phyloP scores from a whole-genome alignment of 1,284 basidiomycete species.

The Cryptococcus maquisensis region DNA sequence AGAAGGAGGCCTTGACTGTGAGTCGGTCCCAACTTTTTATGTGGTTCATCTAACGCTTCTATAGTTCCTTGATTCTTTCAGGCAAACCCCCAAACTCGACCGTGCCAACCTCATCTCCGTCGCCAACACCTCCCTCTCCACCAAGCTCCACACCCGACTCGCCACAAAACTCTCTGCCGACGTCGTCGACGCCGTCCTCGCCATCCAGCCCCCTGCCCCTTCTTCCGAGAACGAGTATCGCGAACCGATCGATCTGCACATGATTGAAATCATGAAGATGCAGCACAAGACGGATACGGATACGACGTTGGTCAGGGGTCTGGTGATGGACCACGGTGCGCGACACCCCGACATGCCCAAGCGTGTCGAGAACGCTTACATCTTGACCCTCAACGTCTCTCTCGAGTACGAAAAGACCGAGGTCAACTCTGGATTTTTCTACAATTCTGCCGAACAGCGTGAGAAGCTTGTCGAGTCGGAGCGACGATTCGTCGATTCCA shows the following conservation, averaged over 20 bases:
- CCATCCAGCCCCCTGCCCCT: slow-evolving; percentile 72
- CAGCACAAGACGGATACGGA: slow-evolving; percentile 97
- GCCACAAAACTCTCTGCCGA: slow-evolving; percentile 84
- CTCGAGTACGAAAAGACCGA: slow-evolving; percentile 99
- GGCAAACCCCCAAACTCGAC: slow-evolving; percentile 68
- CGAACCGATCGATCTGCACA: slow-evolving; percentile 95
- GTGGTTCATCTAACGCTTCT: neutral
- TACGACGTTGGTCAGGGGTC: slow-evolving; percentile 91
- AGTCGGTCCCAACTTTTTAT: slow-evolving; percentile 31
- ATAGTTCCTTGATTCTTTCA: slow-evolving; percentile 88
- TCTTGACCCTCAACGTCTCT: slow-evolving; percentile 95
- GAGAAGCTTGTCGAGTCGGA: slow-evolving; percentile 99
- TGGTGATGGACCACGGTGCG: slow-evolving; percentile 87
- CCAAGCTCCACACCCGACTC: slow-evolving; percentile 79
- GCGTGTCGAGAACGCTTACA: slow-evolving; percentile 92
- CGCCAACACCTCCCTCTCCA: slow-evolving; percentile 89
- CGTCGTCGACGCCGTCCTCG: slow-evolving; percentile 90
- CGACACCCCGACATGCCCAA: slow-evolving; percentile 99
- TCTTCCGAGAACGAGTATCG: slow-evolving; percentile 58
- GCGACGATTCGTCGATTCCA: slow-evolving; percentile 87
- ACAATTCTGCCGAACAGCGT: slow-evolving; percentile 95
- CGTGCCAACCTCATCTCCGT: slow-evolving; percentile 88
- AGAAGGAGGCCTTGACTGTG: slow-evolving; percentile 85
- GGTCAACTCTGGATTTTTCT: slow-evolving; percentile 99
- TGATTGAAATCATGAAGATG: slow-evolving; percentile 99